Base-by-base conservation (phyloP, 345 rosid species). In the Linum usitatissimum region DNA sequence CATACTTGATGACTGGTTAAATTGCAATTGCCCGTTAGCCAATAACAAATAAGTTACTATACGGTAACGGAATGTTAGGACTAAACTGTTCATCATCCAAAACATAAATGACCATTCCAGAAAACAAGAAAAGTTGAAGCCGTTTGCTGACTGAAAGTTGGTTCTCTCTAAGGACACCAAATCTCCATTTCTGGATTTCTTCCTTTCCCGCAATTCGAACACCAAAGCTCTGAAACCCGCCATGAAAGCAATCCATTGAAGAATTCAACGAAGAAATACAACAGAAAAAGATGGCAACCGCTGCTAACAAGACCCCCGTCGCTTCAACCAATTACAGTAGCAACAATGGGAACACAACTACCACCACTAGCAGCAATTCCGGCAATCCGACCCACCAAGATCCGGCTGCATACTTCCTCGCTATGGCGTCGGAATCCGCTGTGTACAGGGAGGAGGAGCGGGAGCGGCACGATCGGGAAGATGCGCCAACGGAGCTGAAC, bases 401-500 rank as follows among this genome's bases (percentile, higher is more conserved):
- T 86, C 86, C 68, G 21, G 85, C 72, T 73, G 28, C 72, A 23
- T 65, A 81, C 75, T 88, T 81, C 73, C 69, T 91, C 53, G 81
- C 73, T 19, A 78, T 76, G 63, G 64, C 73, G 17, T 14, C 63
- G 39, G 48, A 12, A 12, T 59, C 18, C n/a, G 18, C 70, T 76
- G 18, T 74, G 80, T 54, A 40, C 68, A 23, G 74, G 17, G 63
- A 69, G 15, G 70, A 81, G 61, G 39, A n/a, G 40, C 66, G 53
- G 62, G 54, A 3, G 48, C 63, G 31, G 68, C 51, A 63, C 49
- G 80, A 80, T 61, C 80, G 63, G 0, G 96, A 88, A 71, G 93
- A 81, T 60, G 73, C 64, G 18, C 98, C 96, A 12, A 83, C 85
- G 64, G 96, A 90, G 79, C 85, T 93, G 20, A 93, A 90, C 78